These are phyloP conservation scores for Lipomyces starkeyi DNA, from an alignment of 805 yeast species.

Conservation along the genomic window DNA sequence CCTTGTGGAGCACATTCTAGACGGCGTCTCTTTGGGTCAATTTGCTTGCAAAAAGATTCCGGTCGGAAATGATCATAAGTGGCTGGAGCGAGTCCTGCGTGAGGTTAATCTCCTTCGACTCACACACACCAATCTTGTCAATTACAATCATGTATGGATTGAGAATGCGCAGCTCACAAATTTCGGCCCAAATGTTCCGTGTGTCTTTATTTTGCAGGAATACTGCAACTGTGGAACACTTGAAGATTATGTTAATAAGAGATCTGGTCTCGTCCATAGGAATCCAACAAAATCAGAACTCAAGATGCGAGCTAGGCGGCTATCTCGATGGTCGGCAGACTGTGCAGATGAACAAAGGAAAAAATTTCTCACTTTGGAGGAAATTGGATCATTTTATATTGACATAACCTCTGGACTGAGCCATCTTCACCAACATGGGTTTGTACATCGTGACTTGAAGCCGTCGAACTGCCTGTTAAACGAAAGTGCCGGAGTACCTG, in stretches of 20 bases:
- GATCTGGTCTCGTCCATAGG: slow-evolving; percentile 46
- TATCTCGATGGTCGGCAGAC: background rate
- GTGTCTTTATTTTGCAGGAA: slow-evolving; percentile 82
- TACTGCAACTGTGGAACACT: slow-evolving; percentile 89
- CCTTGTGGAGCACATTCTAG: slow-evolving; percentile 81
- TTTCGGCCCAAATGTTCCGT: slow-evolving; percentile 67
- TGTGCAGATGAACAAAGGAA: background rate
- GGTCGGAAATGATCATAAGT: slow-evolving; percentile 75
- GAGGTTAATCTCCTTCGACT: slow-evolving; percentile 75
- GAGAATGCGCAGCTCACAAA: slow-evolving; percentile 63
- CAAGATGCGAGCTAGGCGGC: slow-evolving; percentile 46
- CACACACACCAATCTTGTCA: slow-evolving; percentile 67
- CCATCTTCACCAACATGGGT: slow-evolving; percentile 73
- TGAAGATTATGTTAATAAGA: slow-evolving; percentile 62
- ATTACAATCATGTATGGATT: slow-evolving; percentile 91
- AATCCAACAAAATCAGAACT: slow-evolving; percentile 48
- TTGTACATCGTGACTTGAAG: slow-evolving; percentile 86
- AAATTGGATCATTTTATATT: slow-evolving; percentile 68
- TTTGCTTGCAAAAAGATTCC: slow-evolving; percentile 88
- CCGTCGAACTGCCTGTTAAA: slow-evolving; percentile 81
- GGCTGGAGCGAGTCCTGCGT: slow-evolving; percentile 70
- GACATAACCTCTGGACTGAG: slow-evolving; percentile 74
- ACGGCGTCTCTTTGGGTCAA: slow-evolving; percentile 71
- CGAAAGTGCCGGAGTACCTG: slow-evolving; percentile 13
- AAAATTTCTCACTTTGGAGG: slow-evolving; percentile 54